A percentile compares a stretch with the other conserved stretches of the same genome.
Evolutionary conservation across 108 stramenopile genomes (phyloP).

Genomic region (Nitzschia putrida): DNA sequence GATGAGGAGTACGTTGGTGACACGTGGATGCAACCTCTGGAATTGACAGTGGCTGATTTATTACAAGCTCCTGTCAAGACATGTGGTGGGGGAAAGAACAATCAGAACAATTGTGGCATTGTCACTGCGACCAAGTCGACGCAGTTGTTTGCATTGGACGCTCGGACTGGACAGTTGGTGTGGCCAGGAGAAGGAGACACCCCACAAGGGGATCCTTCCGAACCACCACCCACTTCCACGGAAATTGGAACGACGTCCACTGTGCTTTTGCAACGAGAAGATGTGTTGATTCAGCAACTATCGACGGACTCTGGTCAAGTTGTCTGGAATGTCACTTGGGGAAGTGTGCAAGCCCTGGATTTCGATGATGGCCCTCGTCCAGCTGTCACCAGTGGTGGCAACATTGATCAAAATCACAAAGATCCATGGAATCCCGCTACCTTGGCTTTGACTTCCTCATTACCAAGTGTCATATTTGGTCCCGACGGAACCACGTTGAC

Average conservation of each 20-base stretch:
- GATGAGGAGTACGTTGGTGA: conserved; percentile 2
- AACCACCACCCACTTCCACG: conserved; percentile 8
- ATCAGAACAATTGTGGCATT: conserved; percentile 56
- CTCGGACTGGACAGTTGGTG: conserved; percentile 52
- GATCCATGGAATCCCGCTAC: neutral
- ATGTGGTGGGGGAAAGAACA: conserved; percentile 31
- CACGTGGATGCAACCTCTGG: conserved; percentile 18
- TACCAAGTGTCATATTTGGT: conserved; percentile 68
- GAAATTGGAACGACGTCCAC: conserved; percentile 13
- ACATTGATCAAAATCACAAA: neutral
- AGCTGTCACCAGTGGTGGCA: neutral
- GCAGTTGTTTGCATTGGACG: conserved; percentile 66
- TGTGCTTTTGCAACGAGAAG: conserved; percentile 78
- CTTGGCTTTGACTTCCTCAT: no score
- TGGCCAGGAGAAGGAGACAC: conserved; percentile 41
- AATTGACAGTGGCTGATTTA: conserved; percentile 51
- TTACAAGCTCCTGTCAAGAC: conserved; percentile 63
- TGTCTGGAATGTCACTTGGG: conserved; percentile 80
- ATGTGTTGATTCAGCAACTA: conserved; percentile 68
- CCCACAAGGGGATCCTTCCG: neutral
- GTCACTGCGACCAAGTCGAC: conserved; percentile 76
- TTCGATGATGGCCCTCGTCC: conserved; percentile 47
- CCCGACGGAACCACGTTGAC: conserved; percentile 65
- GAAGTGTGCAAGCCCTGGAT: conserved; percentile 66
- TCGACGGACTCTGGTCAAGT: conserved; percentile 61